Percentiles rank a stretch among this genome's conserved stretches.
Conservation (phyloP, 1,139 yeast genomes). For the Hemisphaericaspora lyxosophila region DNA sequence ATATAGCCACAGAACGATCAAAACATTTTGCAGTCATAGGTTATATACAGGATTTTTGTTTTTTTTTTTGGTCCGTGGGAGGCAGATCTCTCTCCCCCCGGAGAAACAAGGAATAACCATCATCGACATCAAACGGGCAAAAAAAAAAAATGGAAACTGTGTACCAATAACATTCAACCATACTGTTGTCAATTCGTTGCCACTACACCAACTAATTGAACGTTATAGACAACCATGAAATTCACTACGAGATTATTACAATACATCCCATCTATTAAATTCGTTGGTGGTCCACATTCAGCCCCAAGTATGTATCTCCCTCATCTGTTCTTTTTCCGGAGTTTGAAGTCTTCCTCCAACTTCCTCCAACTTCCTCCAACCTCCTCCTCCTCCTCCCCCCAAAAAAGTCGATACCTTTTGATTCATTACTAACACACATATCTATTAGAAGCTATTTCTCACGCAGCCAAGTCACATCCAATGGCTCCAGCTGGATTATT, state of each 20-base stretch:
- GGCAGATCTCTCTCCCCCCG: too few relatives aligned
- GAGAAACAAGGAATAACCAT: neutral
- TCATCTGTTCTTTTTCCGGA: neutral
- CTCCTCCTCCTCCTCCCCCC: too few relatives aligned
- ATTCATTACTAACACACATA: slow-evolving; percentile 18
- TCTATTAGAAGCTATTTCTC: slow-evolving; percentile 22
- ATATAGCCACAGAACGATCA: neutral
- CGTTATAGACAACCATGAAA: slow-evolving; percentile 15
- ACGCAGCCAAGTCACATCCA: slow-evolving; percentile 41
- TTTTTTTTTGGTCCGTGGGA: neutral
- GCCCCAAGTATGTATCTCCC: slow-evolving; percentile 18
- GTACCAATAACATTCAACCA: neutral
- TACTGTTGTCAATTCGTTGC: too few relatives aligned
- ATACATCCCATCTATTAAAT: slow-evolving; percentile 59
- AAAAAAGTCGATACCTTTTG: too few relatives aligned
- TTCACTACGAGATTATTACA: slow-evolving; percentile 29
- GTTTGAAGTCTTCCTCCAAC: too few relatives aligned
- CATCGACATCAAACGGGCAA: slow-evolving; percentile 3
- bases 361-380: too few relatives aligned
- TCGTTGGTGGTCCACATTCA: slow-evolving; percentile 62
- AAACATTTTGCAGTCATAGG: slow-evolving; percentile 1
- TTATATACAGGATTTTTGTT: slow-evolving; percentile 1
- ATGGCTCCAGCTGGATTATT: slow-evolving; percentile 51
- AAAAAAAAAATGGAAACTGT: slow-evolving; percentile 1
- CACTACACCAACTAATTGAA: slow-evolving; percentile 1